A percentile compares a stretch with the other conserved stretches of the same genome.
Evolutionary conservation across 2,329 filamentous ascomycete species (phyloP).

Genomic region (Kalmusia sp.): DNA sequence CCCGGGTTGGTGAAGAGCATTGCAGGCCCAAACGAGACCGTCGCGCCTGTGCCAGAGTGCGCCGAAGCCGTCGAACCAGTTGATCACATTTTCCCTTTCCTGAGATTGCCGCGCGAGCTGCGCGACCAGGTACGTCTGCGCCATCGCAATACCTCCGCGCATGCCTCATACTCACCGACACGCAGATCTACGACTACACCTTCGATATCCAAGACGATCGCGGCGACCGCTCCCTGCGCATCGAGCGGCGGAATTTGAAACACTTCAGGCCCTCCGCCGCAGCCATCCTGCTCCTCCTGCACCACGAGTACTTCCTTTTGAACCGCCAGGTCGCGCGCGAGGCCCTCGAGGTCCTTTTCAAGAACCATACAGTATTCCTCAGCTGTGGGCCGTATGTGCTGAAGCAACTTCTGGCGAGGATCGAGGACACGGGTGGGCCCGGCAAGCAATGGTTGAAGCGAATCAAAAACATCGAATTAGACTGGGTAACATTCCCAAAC

Average conservation of each 20-base stretch:
- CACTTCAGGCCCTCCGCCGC: slow-evolving; percentile 40
- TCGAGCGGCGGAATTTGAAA: slow-evolving; percentile 43
- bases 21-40: background rate
- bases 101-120: slow-evolving; percentile 44
- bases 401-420: slow-evolving; percentile 34
- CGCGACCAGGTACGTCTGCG: slow-evolving; percentile 40
- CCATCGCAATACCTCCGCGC: background rate
- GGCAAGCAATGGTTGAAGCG: slow-evolving; percentile 39
- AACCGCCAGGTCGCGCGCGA: slow-evolving; percentile 43
- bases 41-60: background rate
- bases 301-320: slow-evolving; percentile 43
- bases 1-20: background rate
- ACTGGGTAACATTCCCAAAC: slow-evolving; percentile 46
- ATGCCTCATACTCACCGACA: slow-evolving; percentile 6
- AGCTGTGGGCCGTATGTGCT: slow-evolving; percentile 45
- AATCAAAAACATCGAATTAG: slow-evolving; percentile 40
- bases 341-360: slow-evolving; percentile 43
- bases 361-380: slow-evolving; percentile 41
- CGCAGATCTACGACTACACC: slow-evolving; percentile 41
- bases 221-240: slow-evolving; percentile 34
- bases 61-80: background rate
- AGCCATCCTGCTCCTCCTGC: slow-evolving; percentile 40
- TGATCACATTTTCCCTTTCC: slow-evolving; percentile 33
- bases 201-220: slow-evolving; percentile 34
- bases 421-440: slow-evolving; percentile 30